Conservation (phyloP, 345 rosid genomes). For the Sisymbrium irio region DNA sequence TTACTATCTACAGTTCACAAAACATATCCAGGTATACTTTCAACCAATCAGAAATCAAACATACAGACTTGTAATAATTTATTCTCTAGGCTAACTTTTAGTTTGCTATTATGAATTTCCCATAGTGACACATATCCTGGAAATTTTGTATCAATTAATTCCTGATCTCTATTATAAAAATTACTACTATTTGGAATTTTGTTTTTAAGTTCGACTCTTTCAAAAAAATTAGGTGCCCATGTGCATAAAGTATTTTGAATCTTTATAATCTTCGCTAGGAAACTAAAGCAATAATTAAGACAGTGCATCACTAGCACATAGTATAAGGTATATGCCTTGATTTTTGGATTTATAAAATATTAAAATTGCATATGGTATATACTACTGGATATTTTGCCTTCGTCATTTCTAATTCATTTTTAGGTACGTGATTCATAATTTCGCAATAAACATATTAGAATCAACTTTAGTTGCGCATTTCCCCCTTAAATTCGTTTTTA, state of each 20-base stretch:
- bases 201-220: neutral
- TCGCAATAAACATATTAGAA: neutral
- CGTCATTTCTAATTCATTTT: neutral
- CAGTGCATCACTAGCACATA: neutral
- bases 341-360: neutral
- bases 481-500: no score
- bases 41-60: neutral
- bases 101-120: neutral
- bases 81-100: neutral
- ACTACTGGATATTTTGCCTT: constrained; percentile 20
- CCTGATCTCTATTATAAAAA: neutral
- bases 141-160: neutral
- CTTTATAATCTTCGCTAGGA: neutral
- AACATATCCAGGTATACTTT: neutral
- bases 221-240: neutral
- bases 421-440: neutral
- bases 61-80: neutral
- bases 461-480: neutral
- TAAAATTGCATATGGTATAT: constrained; percentile 19
- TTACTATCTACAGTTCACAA: neutral
- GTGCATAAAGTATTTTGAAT: constrained; percentile 13
- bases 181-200: neutral
- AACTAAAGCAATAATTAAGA: neutral
- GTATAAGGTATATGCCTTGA: constrained; percentile 10
- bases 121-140: neutral